Conservation (phyloP, 2,329 filamentous ascomycete species). For the Piedraia hortae region DNA sequence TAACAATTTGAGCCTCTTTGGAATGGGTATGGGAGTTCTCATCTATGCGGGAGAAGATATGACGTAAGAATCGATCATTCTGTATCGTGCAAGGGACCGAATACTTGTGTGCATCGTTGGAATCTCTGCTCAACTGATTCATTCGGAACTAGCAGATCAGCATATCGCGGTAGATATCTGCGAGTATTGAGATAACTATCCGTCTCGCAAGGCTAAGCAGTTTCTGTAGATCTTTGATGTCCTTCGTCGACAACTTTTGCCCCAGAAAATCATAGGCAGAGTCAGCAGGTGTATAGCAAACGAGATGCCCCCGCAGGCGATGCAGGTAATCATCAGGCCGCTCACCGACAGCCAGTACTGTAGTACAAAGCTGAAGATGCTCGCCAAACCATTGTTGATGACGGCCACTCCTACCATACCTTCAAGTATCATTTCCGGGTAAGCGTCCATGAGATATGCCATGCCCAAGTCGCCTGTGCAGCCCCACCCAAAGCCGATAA, state of each 20-base stretch:
- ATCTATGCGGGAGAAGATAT: no score
- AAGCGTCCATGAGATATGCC: conserved; percentile 28
- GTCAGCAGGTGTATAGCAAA: conserved; percentile 25
- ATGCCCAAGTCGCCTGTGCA: conserved; percentile 26
- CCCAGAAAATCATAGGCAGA: conserved; percentile 27
- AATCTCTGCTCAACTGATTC: no score
- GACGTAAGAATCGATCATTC: no score
- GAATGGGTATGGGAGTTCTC: no score
- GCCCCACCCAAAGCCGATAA: conserved; percentile 32
- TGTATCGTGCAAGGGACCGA: no score
- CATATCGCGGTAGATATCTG: no score
- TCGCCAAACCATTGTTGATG: conserved; percentile 28
- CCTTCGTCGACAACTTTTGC: conserved; percentile 22
- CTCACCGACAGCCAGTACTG: conserved; percentile 21
- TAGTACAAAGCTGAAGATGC: conserved; percentile 25
- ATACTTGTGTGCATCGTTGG: no score
- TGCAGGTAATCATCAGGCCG: conserved; percentile 21
- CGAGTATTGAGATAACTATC: no score
- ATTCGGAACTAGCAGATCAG: no score
- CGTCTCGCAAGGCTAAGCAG: conserved; percentile 7
- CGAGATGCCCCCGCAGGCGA: conserved; percentile 24
- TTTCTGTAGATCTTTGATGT: conserved; percentile 13
- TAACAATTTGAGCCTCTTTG: no score
- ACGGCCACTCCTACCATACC: conserved; percentile 31
- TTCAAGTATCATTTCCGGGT: conserved; percentile 29